Evolutionary conservation across 2,329 filamentous ascomycete genomes (phyloP).

Genomic region (Fusarium anthophilum): DNA sequence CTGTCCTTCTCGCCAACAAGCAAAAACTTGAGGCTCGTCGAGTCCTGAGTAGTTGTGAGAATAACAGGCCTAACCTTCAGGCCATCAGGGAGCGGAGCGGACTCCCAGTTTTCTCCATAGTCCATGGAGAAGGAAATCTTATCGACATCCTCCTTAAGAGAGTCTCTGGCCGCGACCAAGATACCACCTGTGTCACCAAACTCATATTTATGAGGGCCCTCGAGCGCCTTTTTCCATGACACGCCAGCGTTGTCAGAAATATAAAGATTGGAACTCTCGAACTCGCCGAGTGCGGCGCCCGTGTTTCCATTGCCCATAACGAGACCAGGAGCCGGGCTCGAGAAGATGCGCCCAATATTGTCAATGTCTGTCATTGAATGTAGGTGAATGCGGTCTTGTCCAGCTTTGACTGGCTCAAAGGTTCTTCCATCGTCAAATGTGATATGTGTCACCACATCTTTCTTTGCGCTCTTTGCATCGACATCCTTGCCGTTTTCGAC

Average conservation of each 20-base stretch:
- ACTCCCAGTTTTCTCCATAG: constrained; percentile 86
- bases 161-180: constrained; percentile 83
- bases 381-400: constrained; percentile 78
- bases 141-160: constrained; percentile 66
- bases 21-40: constrained; percentile 90
- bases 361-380: constrained; percentile 89
- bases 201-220: constrained; percentile 93
- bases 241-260: constrained; percentile 91
- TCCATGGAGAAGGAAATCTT: constrained; percentile 82
- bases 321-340: constrained; percentile 90
- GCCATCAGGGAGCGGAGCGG: constrained; percentile 71
- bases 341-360: constrained; percentile 89
- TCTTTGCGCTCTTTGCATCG: constrained; percentile 61
- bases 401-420: constrained; percentile 77
- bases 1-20: constrained; percentile 72
- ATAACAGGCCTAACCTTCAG: constrained; percentile 75
- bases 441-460: constrained; percentile 82
- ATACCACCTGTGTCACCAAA: constrained; percentile 94
- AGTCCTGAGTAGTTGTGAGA: constrained; percentile 90
- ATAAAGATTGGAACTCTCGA: constrained; percentile 80
- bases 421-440: constrained; percentile 95
- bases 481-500: constrained; percentile 88
- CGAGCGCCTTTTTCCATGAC: constrained; percentile 79
- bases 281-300: constrained; percentile 76
- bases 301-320: constrained; percentile 95